Conservation (phyloP, 345 rosid species). For the Linum lewisii region DNA sequence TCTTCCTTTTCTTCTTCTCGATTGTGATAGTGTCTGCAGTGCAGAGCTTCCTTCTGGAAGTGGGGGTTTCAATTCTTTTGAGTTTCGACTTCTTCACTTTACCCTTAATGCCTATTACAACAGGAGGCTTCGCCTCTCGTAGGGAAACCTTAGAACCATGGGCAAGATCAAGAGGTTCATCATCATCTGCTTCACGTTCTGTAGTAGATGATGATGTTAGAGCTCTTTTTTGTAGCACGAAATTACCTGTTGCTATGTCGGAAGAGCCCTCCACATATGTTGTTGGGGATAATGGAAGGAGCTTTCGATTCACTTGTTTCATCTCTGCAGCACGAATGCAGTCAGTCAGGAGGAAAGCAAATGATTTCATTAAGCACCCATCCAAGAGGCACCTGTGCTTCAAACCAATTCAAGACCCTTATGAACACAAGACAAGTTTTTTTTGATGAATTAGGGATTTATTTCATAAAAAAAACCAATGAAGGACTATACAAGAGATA, state of each 20-base stretch:
- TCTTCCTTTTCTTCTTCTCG: slow-evolving; percentile 62
- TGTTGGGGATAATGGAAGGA: slow-evolving; percentile 22
- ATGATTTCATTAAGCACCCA: no score
- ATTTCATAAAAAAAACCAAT: no score
- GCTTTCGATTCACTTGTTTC: slow-evolving; percentile 35
- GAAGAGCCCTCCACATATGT: slow-evolving; percentile 37
- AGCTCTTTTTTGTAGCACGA: slow-evolving; percentile 63
- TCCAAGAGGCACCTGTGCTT: no score
- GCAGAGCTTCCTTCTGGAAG: slow-evolving; percentile 28
- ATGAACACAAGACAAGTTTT: no score
- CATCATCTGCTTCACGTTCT: slow-evolving; percentile 19
- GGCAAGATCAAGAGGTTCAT: no score
- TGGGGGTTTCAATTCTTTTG: slow-evolving; percentile 40
- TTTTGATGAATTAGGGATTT: no score
- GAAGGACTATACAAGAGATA: no score
- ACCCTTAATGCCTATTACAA: no score
- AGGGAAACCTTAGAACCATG: slow-evolving; percentile 2
- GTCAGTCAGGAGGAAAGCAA: no score
- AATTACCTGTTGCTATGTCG: slow-evolving; percentile 35
- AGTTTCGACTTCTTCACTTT: slow-evolving; percentile 45
- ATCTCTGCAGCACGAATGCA: no score
- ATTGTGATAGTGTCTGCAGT: slow-evolving; percentile 27
- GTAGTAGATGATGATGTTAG: slow-evolving; percentile 23
- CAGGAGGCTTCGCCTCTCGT: slow-evolving; percentile 30
- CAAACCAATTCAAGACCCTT: no score